Conservation (phyloP, 179 eudicot species). For the Vitellaria paradoxa region DNA sequence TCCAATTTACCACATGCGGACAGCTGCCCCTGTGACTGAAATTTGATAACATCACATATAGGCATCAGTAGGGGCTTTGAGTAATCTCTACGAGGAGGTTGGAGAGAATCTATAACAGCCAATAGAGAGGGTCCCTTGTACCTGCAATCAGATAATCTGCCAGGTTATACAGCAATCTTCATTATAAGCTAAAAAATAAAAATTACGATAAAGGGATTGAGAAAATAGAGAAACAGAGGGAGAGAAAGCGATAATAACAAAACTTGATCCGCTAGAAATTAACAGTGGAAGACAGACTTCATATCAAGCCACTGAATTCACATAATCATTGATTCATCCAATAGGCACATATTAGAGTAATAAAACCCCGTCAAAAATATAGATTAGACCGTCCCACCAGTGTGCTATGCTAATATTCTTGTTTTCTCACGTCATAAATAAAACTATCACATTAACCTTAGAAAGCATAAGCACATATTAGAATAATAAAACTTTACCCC, state of each 20-base stretch:
- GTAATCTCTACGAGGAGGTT: slow-evolving; percentile 77
- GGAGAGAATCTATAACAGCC: slow-evolving; percentile 75
- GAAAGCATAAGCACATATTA: not conserved
- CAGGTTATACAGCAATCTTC: slow-evolving; percentile 9
- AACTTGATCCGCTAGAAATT: not conserved
- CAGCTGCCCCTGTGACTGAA: slow-evolving; percentile 74
- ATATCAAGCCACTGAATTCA: not conserved
- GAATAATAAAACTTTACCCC: not conserved
- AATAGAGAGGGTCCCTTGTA: slow-evolving; percentile 72
- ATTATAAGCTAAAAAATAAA: not conserved
- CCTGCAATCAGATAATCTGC: slow-evolving; percentile 47
- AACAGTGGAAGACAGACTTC: not conserved
- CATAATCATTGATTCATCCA: not conserved
- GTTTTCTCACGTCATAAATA: not conserved
- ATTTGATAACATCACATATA: slow-evolving; percentile 79
- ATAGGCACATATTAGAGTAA: not conserved
- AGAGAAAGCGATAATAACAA: not conserved
- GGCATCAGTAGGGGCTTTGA: slow-evolving; percentile 87
- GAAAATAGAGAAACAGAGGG: not conserved
- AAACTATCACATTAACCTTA: not conserved
- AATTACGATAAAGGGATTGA: not conserved
- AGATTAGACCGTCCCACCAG: not conserved
- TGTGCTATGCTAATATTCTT: not conserved
- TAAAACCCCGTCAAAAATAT: not conserved
- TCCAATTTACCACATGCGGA: slow-evolving; percentile 88